These are phyloP conservation scores for Aspergillus egyptiacus DNA, from an alignment of 495 filamentous ascomycete species.

Conservation along the genomic window DNA sequence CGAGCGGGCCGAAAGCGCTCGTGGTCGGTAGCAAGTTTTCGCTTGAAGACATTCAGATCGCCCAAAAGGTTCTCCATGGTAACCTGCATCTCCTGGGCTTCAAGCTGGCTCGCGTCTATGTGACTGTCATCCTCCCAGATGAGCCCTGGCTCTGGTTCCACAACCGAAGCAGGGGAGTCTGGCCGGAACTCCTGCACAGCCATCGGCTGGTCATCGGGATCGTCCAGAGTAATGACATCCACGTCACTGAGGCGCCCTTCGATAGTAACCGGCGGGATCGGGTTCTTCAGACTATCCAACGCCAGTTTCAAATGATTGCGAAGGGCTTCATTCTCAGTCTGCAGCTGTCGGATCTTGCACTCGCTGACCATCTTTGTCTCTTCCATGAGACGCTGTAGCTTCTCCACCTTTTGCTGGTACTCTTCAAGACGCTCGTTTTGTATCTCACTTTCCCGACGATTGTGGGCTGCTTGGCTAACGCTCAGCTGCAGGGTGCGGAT, in stretches of 20 bases:
- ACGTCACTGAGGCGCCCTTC: constrained; percentile 31
- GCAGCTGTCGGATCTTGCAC: constrained; percentile 79
- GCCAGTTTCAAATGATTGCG: constrained; percentile 79
- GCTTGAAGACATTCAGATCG: constrained; percentile 74
- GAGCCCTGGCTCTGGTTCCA: constrained; percentile 27
- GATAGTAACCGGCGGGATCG: constrained; percentile 53
- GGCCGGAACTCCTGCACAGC: constrained; percentile 36
- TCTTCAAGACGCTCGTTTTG: constrained; percentile 77
- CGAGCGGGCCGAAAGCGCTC: constrained; percentile 45
- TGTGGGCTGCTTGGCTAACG: constrained; percentile 48
- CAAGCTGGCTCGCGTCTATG: constrained; percentile 26
- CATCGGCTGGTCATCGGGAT: constrained; percentile 34
- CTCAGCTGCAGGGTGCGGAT: constrained; percentile 78
- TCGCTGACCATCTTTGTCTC: constrained; percentile 82
- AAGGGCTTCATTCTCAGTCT: constrained; percentile 84
- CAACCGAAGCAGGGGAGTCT: constrained; percentile 26
- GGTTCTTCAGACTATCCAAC: constrained; percentile 80
- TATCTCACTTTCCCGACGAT: constrained; percentile 44
- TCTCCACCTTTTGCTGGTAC: constrained; percentile 78
- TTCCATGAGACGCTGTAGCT: constrained; percentile 91
- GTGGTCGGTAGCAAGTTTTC: constrained; percentile 75
- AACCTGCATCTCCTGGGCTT: constrained; percentile 56
- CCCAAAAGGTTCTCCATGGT: constrained; percentile 65
- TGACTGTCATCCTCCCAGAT: constrained; percentile 40
- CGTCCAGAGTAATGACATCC: constrained; percentile 34